A percentile compares a stretch with the other conserved stretches of the same genome.
Conservation (phyloP, 306 rosid species). For the Cucumis hystrix region DNA sequence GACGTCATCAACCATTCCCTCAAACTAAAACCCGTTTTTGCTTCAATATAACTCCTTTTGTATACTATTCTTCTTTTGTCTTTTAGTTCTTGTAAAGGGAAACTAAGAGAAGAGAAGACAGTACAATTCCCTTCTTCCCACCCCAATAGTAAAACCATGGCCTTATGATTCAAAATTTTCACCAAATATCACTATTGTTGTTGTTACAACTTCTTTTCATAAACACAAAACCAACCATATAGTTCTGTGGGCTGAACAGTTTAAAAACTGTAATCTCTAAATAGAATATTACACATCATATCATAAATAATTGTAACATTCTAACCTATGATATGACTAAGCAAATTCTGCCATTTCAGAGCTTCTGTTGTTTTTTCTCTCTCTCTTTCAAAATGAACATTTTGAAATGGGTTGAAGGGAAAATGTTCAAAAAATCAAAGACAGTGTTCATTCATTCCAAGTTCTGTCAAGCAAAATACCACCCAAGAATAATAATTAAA, state of each 20-base stretch:
- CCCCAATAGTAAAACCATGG: neutral
- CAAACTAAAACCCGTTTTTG: neutral
- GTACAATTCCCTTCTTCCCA: neutral
- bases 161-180: neutral
- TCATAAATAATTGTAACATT: neutral
- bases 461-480: neutral
- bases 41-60: neutral
- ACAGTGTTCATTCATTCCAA: neutral
- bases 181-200: neutral
- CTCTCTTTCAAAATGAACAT: neutral
- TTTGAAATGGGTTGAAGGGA: neutral
- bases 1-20: neutral
- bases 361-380: neutral
- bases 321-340: neutral
- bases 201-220: neutral
- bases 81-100: neutral
- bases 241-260: neutral
- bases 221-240: neutral
- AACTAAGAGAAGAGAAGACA: neutral
- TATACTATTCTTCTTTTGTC: too few relatives aligned
- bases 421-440: neutral
- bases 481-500: neutral
- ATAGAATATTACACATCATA: neutral
- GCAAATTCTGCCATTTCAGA: neutral
- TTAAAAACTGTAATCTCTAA: neutral